Conservation (phyloP, 1,284 basidiomycete species). For the Ceratobasidium sp. region DNA sequence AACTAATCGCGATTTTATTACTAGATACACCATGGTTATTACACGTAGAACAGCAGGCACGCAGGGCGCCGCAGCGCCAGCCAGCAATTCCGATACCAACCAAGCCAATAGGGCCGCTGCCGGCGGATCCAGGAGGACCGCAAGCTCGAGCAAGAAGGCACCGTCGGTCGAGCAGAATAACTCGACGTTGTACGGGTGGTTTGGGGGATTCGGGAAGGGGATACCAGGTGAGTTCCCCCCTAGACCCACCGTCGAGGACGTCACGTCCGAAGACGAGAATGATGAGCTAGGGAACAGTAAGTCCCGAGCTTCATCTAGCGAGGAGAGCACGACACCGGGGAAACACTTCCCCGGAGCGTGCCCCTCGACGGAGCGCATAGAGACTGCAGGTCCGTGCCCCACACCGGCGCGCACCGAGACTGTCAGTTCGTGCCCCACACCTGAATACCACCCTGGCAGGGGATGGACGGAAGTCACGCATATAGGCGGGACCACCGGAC, state of each 20-base stretch:
- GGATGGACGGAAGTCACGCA: not conserved
- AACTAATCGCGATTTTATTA: not conserved
- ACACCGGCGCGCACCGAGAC: not conserved
- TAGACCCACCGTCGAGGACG: no score
- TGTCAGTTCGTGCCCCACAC: no score
- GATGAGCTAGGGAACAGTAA: not conserved
- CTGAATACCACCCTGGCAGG: not conserved
- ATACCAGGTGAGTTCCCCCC: no score
- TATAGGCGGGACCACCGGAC: not conserved
- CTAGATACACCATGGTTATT: slow-evolving; percentile 5
- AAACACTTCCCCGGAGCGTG: not conserved
- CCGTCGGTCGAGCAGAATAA: not conserved
- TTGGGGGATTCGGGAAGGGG: not conserved
- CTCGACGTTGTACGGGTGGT: not conserved
- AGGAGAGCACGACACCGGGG: not conserved
- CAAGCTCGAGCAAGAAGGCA: not conserved
- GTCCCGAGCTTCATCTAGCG: not conserved
- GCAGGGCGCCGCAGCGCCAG: not conserved
- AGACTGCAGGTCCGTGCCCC: not conserved
- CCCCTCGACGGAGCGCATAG: not conserved
- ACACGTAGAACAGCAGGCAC: not conserved
- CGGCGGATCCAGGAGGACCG: not conserved
- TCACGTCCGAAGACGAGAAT: not conserved
- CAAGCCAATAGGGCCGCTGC: not conserved
- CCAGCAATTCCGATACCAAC: not conserved